Evolutionary conservation across 768 basidiomycete genomes (phyloP).

Genomic region (Pisolithus tinctorius): DNA sequence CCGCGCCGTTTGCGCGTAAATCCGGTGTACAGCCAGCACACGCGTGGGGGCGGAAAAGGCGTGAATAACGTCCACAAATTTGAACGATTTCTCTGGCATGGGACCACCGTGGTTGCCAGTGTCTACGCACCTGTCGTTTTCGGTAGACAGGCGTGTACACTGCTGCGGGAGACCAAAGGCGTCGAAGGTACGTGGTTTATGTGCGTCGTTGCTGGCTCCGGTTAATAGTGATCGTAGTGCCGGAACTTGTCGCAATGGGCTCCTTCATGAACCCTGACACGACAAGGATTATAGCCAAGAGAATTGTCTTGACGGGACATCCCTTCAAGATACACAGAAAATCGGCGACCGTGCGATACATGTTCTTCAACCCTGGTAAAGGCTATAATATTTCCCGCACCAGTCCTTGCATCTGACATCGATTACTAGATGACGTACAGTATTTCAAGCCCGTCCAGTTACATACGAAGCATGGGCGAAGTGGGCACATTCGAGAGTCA

Average conservation of each 20-base stretch:
- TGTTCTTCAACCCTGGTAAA: conserved; percentile 90
- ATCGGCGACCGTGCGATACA: conserved; percentile 94
- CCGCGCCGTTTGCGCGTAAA: conserved; percentile 79
- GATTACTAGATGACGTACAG: conserved; percentile 65
- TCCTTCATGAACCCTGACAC: conserved; percentile 85
- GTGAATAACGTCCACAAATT: conserved; percentile 97
- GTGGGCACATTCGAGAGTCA: conserved; percentile 85
- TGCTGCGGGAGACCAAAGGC: conserved; percentile 66
- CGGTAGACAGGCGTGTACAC: conserved; percentile 67
- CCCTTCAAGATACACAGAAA: conserved; percentile 97
- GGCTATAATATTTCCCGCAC: conserved; percentile 8
- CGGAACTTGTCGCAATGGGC: conserved; percentile 84
- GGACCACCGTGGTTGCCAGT: conserved; percentile 76
- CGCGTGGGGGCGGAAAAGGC: conserved; percentile 83
- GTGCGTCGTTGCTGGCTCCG: neutral
- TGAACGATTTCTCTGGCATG: conserved; percentile 83
- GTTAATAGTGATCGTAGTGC: conserved; percentile 37
- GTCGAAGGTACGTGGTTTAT: conserved; percentile 44
- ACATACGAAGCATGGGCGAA: conserved; percentile 84
- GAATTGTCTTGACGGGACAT: conserved; percentile 92
- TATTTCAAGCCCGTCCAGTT: conserved; percentile 94
- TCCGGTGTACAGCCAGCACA: conserved; percentile 90
- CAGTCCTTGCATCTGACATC: neutral
- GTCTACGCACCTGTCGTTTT: conserved; percentile 86
- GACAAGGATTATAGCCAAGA: conserved; percentile 85